Conservation (phyloP, 1,139 yeast genomes). For the Petasospora rhodanensis region DNA sequence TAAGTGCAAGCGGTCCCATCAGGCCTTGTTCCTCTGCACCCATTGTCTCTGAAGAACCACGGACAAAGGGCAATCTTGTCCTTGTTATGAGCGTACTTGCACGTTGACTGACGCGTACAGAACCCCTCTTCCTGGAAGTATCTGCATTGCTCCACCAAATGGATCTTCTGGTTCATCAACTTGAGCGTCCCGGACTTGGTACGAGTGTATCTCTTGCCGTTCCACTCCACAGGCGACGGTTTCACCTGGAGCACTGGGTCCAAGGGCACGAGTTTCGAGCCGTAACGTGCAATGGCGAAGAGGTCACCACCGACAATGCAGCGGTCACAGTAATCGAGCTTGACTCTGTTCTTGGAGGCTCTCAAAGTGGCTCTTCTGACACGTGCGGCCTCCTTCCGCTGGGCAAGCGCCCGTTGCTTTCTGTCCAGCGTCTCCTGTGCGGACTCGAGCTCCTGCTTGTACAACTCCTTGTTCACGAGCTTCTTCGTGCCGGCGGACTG, state of each 20-base stretch:
- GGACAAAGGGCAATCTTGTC: slow-evolving; percentile 54
- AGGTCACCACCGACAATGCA: slow-evolving; percentile 31
- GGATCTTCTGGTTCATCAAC: slow-evolving; percentile 19
- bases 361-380: slow-evolving; percentile 19
- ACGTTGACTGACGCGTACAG: slow-evolving; percentile 48
- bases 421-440: slow-evolving; percentile 24
- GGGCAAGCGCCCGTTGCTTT: too few species aligned
- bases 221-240: slow-evolving; percentile 30
- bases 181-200: slow-evolving; percentile 32
- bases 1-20: slow-evolving; percentile 42
- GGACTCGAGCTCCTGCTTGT: slow-evolving; percentile 32
- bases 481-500: slow-evolving; percentile 35
- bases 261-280: slow-evolving; percentile 34
- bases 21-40: slow-evolving; percentile 35
- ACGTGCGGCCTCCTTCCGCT: slow-evolving; percentile 12
- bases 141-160: slow-evolving; percentile 34
- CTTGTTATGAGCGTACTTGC: slow-evolving; percentile 53
- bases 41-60: slow-evolving; percentile 38
- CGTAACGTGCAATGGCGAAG: slow-evolving; percentile 36
- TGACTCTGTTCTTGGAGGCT: slow-evolving; percentile 27
- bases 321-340: slow-evolving; percentile 37
- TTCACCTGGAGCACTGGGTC: slow-evolving; percentile 18
- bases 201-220: slow-evolving; percentile 29
- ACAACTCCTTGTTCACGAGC: slow-evolving; percentile 34
- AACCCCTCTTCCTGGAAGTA: slow-evolving; percentile 28